These are phyloP conservation scores for Saccharomycopsis hybrid DNA, from an alignment of 1,139 yeast species.

Conservation along the genomic window DNA sequence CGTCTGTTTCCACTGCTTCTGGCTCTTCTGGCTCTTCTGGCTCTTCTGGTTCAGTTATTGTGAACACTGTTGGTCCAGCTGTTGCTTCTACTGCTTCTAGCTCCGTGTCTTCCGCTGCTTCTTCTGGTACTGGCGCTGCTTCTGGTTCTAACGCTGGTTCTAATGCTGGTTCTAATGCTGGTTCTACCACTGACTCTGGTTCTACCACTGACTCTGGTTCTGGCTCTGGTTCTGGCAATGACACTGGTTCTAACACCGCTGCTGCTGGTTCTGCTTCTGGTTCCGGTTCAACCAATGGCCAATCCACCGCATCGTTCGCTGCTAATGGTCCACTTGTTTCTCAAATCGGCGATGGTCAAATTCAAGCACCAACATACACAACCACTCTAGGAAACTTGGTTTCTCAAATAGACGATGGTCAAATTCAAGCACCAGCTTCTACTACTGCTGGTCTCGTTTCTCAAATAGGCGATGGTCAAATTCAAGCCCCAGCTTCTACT, in stretches of 20 bases:
- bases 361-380: conserved; percentile 34
- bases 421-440: conserved; percentile 38
- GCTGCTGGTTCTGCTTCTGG: no score
- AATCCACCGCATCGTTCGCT: conserved; percentile 29
- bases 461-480: conserved; percentile 53
- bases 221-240: no score
- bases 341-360: conserved; percentile 35
- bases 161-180: no score
- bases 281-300: conserved; percentile 30
- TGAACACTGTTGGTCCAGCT: no score
- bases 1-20: conserved; percentile 2
- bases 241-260: no score
- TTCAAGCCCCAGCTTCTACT: conserved; percentile 43
- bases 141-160: not conserved
- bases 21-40: conserved; percentile 2
- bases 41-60: not conserved
- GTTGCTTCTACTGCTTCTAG: conserved; percentile 1
- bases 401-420: conserved; percentile 44
- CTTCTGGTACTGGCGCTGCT: not conserved
- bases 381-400: conserved; percentile 26
- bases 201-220: no score
- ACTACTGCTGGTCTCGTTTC: conserved; percentile 32
- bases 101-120: not conserved
- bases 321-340: conserved; percentile 30
- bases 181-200: no score